phyloP scores from a whole-genome alignment of 2,329 filamentous ascomycete species.

The Colletotrichum cereale region DNA sequence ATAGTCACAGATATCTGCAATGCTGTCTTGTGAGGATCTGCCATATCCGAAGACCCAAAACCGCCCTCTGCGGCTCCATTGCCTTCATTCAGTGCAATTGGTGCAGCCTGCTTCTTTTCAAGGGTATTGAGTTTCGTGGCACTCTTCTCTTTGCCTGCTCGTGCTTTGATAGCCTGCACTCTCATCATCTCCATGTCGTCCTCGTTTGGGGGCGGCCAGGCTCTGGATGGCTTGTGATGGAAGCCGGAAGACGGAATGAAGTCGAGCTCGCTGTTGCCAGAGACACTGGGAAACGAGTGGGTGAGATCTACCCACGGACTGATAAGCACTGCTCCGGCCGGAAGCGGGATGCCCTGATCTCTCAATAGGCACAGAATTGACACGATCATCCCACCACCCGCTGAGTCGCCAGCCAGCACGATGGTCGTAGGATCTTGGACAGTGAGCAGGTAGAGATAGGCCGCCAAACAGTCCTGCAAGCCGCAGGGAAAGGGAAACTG shows the following conservation, averaged over 20 bases:
- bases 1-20: slow-evolving; percentile 72
- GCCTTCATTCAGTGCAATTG: slow-evolving; percentile 43
- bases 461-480: slow-evolving; percentile 87
- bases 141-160: slow-evolving; percentile 42
- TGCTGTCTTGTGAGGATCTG: slow-evolving; percentile 44
- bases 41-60: background rate
- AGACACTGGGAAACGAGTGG: slow-evolving; percentile 94
- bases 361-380: slow-evolving; percentile 83
- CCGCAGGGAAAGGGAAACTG: slow-evolving; percentile 97
- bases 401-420: slow-evolving; percentile 90
- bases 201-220: slow-evolving; percentile 93
- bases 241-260: slow-evolving; percentile 93
- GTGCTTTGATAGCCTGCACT: slow-evolving; percentile 61
- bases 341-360: slow-evolving; percentile 85
- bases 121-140: slow-evolving; percentile 43
- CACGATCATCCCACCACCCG: slow-evolving; percentile 90
- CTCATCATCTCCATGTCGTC: slow-evolving; percentile 74
- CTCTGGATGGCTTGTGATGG: slow-evolving; percentile 86
- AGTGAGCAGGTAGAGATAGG: slow-evolving; percentile 86
- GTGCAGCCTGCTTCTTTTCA: slow-evolving; percentile 51
- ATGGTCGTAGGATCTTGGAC: slow-evolving; percentile 85
- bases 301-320: slow-evolving; percentile 97
- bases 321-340: slow-evolving; percentile 89
- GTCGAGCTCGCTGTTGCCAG: slow-evolving; percentile 78
- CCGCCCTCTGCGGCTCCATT: slow-evolving; percentile 7